Evolutionary conservation across 768 basidiomycete species (phyloP), one percentile per base, ranked within the genome.

Genomic region (Trametes cubensis): DNA sequence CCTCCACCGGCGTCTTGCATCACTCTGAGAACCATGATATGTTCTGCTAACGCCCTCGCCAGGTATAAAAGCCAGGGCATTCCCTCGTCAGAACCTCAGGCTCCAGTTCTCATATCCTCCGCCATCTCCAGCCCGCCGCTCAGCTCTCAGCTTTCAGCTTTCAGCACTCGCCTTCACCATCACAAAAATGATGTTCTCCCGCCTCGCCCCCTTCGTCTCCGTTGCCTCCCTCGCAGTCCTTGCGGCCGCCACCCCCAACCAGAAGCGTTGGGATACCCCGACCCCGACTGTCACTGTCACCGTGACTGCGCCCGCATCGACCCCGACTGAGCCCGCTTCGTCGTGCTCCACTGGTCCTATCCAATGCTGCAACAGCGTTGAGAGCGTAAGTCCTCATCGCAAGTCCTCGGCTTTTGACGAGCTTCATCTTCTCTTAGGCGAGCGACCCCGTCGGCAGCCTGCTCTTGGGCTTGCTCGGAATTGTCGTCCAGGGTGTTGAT

Each of bases 221-320:
- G 50, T 59, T 41, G 26, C 42, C 25, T 65, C 60, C 53, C 40
- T 65, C 49, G 52, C 64, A 47, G 45, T 65, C 52, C 55, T 62
- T 59, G 64, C 57, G 61, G 55, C 47, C 45, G 64, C 64, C 60
- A 65, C 42, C 50, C 64, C 60, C 47, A 25, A 38, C 25, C 48
- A 23, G 41, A 59, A 51, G 58, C 58, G 58, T 20, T 42, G 58
- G 49, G 26, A 28, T 47, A 34, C n/a, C 11, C 58, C 57, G 13
- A 39, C 55, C 21, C 11, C 58, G 23, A 21, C 49, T 18, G 26
- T 42, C 17, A 64, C 63, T 10, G 26, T 21, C 47, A 66, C 65
- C 26, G 48, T 63, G 49, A 66, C 65, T n/a, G 57, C 47, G 25
- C 56, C 65, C 23, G 55, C 61, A 1, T 48, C 54, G 5, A 30